These are phyloP conservation scores for Platismatia glauca DNA, from an alignment of 495 filamentous ascomycete genomes.

Conservation along the genomic window DNA sequence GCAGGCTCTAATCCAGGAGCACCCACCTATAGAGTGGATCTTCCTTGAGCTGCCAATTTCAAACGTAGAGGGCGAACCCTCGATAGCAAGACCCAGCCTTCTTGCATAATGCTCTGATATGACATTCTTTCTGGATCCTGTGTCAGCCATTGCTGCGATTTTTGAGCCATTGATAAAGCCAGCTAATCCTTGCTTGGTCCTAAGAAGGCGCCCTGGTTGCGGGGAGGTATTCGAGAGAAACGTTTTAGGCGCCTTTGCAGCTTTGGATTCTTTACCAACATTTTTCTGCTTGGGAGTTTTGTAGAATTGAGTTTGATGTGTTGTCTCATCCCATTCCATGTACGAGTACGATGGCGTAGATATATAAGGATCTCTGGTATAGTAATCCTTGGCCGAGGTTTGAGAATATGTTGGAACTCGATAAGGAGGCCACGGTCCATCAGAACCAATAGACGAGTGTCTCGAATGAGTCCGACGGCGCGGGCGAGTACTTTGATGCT, in stretches of 20 bases:
- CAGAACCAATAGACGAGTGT: too few species aligned
- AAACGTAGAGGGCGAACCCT: neutral
- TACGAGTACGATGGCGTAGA: too few species aligned
- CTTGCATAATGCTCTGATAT: neutral
- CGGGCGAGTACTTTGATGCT: too few species aligned
- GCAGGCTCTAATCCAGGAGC: neutral
- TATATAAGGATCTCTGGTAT: too few species aligned
- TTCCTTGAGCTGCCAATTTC: neutral
- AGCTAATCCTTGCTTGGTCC: neutral
- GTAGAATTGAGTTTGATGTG: too few species aligned
- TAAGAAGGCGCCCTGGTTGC: neutral
- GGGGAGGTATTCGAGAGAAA: neutral
- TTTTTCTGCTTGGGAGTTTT: too few species aligned
- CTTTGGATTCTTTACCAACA: too few species aligned
- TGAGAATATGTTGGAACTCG: too few species aligned
- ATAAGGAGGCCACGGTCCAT: too few species aligned
- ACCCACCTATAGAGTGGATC: neutral
- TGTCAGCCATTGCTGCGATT: neutral
- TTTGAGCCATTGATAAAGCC: neutral
- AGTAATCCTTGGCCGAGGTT: too few species aligned
- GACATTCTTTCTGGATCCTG: neutral
- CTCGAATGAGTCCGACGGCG: too few species aligned
- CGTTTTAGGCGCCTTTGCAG: neutral
- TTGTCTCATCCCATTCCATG: too few species aligned
- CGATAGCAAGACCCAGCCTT: neutral